A percentile compares a stretch with the other conserved stretches of the same genome.
phyloP scores from a whole-genome alignment of 1,284 basidiomycete species.

The Naganishia sp. region DNA sequence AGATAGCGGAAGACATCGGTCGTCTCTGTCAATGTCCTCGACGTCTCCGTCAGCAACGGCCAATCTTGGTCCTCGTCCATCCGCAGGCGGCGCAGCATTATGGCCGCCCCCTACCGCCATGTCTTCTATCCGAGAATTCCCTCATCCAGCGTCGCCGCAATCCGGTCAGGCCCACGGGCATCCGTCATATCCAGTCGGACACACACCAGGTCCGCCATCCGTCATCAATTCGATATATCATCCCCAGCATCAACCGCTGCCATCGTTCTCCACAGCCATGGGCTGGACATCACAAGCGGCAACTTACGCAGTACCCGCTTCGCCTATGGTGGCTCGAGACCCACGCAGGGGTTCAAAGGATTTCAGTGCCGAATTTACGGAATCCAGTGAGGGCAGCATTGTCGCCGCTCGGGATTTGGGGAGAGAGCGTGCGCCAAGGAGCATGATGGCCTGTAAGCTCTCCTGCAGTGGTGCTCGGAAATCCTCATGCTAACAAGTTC shows the following conservation, averaged over 20 bases:
- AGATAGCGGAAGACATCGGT: slow-evolving; percentile 21
- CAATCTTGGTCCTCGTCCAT: background rate
- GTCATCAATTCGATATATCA: slow-evolving; percentile 14
- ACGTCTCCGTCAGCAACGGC: slow-evolving; percentile 9
- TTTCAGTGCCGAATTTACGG: slow-evolving; percentile 36
- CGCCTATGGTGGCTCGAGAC: slow-evolving; percentile 1
- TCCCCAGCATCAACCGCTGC: slow-evolving; percentile 24
- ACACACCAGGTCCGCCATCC: slow-evolving; percentile 4
- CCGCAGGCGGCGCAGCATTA: slow-evolving; percentile 9
- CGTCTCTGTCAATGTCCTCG: slow-evolving; percentile 12
- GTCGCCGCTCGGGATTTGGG: slow-evolving; percentile 39
- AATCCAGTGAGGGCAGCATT: slow-evolving; percentile 35
- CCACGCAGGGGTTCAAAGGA: slow-evolving; percentile 34
- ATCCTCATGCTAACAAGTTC: background rate
- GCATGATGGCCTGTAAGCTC: slow-evolving; percentile 52
- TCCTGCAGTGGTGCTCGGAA: background rate
- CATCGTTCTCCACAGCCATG: slow-evolving; percentile 27
- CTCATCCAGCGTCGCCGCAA: slow-evolving; percentile 8
- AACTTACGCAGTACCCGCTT: slow-evolving; percentile 4
- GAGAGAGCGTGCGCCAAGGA: slow-evolving; percentile 46
- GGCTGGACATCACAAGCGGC: slow-evolving; percentile 28
- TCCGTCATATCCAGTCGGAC: background rate
- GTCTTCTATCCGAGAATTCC: slow-evolving; percentile 21
- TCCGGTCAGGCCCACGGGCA: slow-evolving; percentile 9
- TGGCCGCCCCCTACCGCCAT: slow-evolving; percentile 23